These are phyloP conservation scores for Phytophthora aleatoria DNA, from an alignment of 352 stramenopile genomes.

Conservation along the genomic window DNA sequence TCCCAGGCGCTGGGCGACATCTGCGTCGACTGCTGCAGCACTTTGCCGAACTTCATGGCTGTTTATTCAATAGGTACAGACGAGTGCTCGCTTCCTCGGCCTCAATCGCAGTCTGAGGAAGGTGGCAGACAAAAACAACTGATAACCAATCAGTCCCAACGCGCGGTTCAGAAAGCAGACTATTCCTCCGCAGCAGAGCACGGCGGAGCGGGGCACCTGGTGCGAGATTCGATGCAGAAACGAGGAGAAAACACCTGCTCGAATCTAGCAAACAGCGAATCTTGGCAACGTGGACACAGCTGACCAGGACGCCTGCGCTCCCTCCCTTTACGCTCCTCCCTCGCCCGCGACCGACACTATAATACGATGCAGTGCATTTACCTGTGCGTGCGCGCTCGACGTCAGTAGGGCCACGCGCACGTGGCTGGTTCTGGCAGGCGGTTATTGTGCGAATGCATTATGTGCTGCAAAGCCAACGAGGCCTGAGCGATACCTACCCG, in stretches of 20 bases:
- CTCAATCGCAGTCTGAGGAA: slow-evolving; percentile 13
- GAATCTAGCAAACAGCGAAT: slow-evolving; percentile 35
- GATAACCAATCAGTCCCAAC: slow-evolving; percentile 34
- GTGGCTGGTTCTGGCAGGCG: slow-evolving; percentile 6
- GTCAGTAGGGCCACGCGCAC: slow-evolving; percentile 12
- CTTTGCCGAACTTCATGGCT: slow-evolving; percentile 89
- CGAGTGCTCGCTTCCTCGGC: neutral
- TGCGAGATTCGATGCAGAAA: slow-evolving; percentile 44
- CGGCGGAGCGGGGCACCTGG: slow-evolving; percentile 25
- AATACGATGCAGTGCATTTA: slow-evolving; percentile 8
- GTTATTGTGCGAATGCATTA: slow-evolving; percentile 29
- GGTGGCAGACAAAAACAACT: slow-evolving; percentile 25
- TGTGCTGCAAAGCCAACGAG: slow-evolving; percentile 29
- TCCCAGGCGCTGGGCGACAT: slow-evolving; percentile 82
- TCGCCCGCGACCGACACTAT: neutral
- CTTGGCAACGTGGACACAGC: slow-evolving; percentile 10
- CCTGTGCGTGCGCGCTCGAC: slow-evolving; percentile 6
- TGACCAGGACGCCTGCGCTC: neutral
- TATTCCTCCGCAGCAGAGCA: slow-evolving; percentile 18
- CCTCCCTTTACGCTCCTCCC: slow-evolving; percentile 4
- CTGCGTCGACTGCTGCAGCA: slow-evolving; percentile 87
- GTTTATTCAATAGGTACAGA: neutral
- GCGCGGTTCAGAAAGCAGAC: neutral
- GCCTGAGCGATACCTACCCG: slow-evolving; percentile 19
- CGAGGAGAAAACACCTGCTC: slow-evolving; percentile 35